Evolutionary conservation across 441 rosid genomes (phyloP), one percentile per base, ranked within the genome.

Genomic region (Populus hybrid): DNA sequence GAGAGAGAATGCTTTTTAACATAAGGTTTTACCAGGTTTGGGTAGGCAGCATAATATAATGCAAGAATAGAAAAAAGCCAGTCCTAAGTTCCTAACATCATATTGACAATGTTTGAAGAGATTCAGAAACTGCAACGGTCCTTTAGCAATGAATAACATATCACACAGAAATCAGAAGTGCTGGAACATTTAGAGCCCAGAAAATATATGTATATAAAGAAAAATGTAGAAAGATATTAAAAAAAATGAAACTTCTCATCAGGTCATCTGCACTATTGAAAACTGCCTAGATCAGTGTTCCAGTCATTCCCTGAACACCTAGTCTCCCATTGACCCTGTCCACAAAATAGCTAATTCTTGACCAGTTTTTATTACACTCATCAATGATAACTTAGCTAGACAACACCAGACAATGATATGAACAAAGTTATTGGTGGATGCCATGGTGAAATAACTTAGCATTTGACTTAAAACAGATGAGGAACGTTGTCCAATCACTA

Each of bases 231-330:
- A 42, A 21, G 26, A 50, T 26, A 26, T 26, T 14, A 70, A 42
- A 26, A 10, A 65, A 30, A 65, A 57, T 20, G 9, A 34, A 69
- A 6, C 57, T 70, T 70, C 16, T 24, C 69, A 6, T 26, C 12
- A 5, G 35, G 16, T 5, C 7, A 65, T 74, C 63, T 23, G 50
- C 69, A 36, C 24, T 69, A 57, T 14, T 69, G 24, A 16, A 46
- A 79, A 79, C 23, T 30, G 32, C n/a, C 38, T 69, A 78, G 8
- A 69, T 21, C 74, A 26, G 14, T 14, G 66, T n/a, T 63, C 57
- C 65, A 20, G 28, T 38, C 28, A 26, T 12, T 70, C 8, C 42
- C 30, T 18, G 2, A 70, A 34, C 23, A 9, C 32, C 26, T 32
- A 23, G 16, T 40, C 63, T 65, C 36, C 46, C 70, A 42, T 26